Evolutionary conservation across 2,329 filamentous ascomycete genomes (phyloP), one percentile per base, ranked within the genome.

Genomic region (Claviceps sp.): DNA sequence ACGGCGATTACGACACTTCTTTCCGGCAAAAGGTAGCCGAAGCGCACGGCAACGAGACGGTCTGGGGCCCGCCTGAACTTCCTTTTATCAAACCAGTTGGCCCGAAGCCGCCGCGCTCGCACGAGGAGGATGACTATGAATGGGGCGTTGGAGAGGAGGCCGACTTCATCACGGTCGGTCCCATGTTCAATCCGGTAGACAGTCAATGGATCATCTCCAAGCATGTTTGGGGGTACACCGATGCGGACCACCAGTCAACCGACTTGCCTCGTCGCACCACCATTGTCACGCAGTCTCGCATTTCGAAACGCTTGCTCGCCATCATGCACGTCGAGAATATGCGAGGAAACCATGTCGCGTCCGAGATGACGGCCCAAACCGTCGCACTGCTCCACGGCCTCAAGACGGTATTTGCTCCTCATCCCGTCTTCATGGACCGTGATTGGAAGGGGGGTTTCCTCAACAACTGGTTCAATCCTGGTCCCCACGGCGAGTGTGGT

Each of bases 141-240:
- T 89, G 85, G 85, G 85, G 85, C 53, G 80, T 87, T 2, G 85
- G 81, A 45, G 85, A 88, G 64, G 82, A 86, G 55, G 83, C 85
- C 6, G 85, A 88, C 61, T 75, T 85, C 53, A 82, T 87, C 62
- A 83, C 80, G 7, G 79, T 90, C 57, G 80, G 84, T 36, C 86
- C 86, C n/a, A 85, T 90, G 55, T 89, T 90, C 69, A 82, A 90
- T 61, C 82, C 84, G 0, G 71, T 79, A 43, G 75, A 77, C 59
- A 88, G 85, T 50, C 82, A 80, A 58, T 90, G 86, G 86, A 77
- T 86, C 34, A 82, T 85, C 62, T 74, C 74, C 48, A 73, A 80
- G 57, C 80, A 86, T 56, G 73, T 86, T 23, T 85, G 82, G 68
- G 82, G 82, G 42, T 88, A 85, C 68, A 70, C 65, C 50, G 72